A percentile compares a stretch with the other conserved stretches of the same genome.
phyloP scores from a whole-genome alignment of 1,284 basidiomycete genomes.

The Ceratobasidium sp. region DNA sequence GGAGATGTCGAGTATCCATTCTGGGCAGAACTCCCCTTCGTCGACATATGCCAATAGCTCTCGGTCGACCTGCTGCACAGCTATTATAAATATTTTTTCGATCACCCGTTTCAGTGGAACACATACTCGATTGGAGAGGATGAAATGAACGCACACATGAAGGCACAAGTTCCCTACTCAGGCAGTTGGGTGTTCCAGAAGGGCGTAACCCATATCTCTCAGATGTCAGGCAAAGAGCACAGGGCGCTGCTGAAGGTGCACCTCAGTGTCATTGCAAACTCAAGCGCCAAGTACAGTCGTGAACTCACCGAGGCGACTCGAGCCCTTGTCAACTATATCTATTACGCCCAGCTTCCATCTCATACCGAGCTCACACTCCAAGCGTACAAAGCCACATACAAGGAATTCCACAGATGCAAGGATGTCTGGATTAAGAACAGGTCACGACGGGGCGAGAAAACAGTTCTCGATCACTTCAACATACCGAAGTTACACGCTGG shows the following conservation, averaged over 20 bases:
- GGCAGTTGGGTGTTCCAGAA: neutral
- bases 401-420: neutral
- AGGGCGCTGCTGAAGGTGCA: neutral
- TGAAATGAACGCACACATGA: conserved; percentile 43
- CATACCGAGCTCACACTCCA: neutral
- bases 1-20: conserved; percentile 46
- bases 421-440: conserved; percentile 22
- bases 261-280: neutral
- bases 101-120: conserved; percentile 45
- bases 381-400: neutral
- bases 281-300: neutral
- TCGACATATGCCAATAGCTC: conserved; percentile 41
- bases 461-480: neutral
- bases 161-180: neutral
- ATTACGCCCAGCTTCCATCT: conserved; percentile 2
- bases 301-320: conserved; percentile 8
- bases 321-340: neutral
- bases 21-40: conserved; percentile 40
- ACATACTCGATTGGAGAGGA: conserved; percentile 34
- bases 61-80: conserved; percentile 45
- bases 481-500: conserved; percentile 13
- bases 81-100: conserved; percentile 40
- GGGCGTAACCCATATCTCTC: conserved; percentile 21
- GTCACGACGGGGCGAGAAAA: conserved; percentile 12
- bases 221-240: conserved; percentile 28